Base-by-base conservation (phyloP, 106 monocot species). In the Phalaenopsis aphrodite region DNA sequence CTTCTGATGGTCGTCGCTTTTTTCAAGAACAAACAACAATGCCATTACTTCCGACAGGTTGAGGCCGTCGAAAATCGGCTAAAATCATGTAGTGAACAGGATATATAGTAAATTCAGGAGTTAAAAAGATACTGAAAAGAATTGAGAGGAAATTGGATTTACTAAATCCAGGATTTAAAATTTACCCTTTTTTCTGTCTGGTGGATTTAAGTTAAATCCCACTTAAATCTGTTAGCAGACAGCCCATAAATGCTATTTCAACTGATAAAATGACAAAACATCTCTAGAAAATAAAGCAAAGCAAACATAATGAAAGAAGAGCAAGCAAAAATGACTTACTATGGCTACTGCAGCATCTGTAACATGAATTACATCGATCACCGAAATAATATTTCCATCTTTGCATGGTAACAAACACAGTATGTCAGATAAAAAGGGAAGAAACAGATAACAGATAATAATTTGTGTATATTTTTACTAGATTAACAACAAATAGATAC, bases 291-390 rank as follows among this genome's bases (percentile, higher is more conserved):
- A 46, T 23, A 49, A 77, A 77, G 17, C 43, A 16, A 74, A 43
- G 19, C 17, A 74, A 76, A 30, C 5, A 21, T 76, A 23, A 76
- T 24, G 8, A 41, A 78, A 78, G 58, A 78, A 67, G 11, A 48
- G 11, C 5, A 73, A 8, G 3, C 43, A 85, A 46, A 83, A 77
- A 55, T 18, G 30, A 74, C 86, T 80, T 80, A 86, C 86, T 46
- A 76, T 83, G n/a, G 82, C 75, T 5, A 86, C 67, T 56, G 86
- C 82, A 52, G 83, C 83, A 80, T 83, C 79, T 15, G 86, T 83
- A 75, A 83, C 78, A 57, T 82, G 77, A 83, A 86, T 78, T 14
- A 86, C 86, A 68, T 86, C 86, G 47, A 83, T 76, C 67, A 82
- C 65, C 12, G 86, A 72, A 16, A 79, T 77, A 67, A 86, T 67